phyloP scores from a whole-genome alignment of 2,329 filamentous ascomycete species.

The Stemphylium lycopersici region DNA sequence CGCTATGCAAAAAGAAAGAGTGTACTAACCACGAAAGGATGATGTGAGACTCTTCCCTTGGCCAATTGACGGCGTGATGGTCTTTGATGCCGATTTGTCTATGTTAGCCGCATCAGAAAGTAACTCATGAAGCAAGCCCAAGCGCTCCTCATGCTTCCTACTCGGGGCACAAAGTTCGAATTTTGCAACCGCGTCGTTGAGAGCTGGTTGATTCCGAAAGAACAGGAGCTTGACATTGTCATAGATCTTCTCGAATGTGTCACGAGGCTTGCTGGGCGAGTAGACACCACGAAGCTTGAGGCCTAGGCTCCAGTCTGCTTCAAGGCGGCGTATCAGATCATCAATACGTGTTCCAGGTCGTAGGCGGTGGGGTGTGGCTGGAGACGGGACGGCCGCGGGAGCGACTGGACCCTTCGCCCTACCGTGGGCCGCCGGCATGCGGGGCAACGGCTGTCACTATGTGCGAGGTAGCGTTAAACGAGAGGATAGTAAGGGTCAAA shows the following conservation, averaged over 20 bases:
- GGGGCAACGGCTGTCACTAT: conserved; percentile 5
- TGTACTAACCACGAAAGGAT: conserved; percentile 18
- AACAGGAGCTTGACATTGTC: conserved; percentile 26
- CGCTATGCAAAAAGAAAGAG: neutral
- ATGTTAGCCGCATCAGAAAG: conserved; percentile 12
- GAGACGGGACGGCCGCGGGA: conserved; percentile 9
- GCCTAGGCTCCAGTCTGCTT: conserved; percentile 30
- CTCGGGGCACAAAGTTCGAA: conserved; percentile 23
- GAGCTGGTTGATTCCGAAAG: conserved; percentile 14
- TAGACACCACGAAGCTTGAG: conserved; percentile 20
- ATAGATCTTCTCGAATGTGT: conserved; percentile 20
- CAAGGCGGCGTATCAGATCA: conserved; percentile 24
- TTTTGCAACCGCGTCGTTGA: conserved; percentile 21
- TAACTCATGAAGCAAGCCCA: conserved; percentile 18
- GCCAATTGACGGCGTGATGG: conserved; percentile 6
- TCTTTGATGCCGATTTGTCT: neutral
- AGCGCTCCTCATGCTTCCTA: neutral
- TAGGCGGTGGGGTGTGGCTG: conserved; percentile 23
- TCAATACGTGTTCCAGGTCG: conserved; percentile 23
- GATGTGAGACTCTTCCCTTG: conserved; percentile 12
- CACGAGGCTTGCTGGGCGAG: conserved; percentile 27
- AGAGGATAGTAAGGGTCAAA: neutral
- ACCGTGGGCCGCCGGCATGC: conserved; percentile 5
- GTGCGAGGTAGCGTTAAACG: neutral
- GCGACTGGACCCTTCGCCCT: conserved; percentile 11